phyloP scores from a whole-genome alignment of 2,329 filamentous ascomycete genomes.

The Epicoccum sorghinum region DNA sequence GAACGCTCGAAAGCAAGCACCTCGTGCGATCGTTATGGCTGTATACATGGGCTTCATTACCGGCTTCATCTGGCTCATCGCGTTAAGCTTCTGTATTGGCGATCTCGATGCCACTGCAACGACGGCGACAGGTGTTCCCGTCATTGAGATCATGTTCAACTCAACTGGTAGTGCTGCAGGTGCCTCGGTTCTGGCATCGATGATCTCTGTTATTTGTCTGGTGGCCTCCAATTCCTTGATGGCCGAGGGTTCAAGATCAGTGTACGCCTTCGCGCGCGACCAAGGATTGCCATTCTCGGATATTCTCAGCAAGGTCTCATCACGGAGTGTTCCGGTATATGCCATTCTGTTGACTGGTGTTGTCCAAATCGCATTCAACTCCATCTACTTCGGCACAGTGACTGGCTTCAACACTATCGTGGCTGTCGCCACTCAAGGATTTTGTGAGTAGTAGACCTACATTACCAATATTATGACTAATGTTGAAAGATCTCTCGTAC shows the following conservation, averaged over 20 bases:
- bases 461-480: neutral
- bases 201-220: slow-evolving; percentile 58
- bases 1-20: slow-evolving; percentile 58
- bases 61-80: slow-evolving; percentile 49
- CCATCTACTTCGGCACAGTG: slow-evolving; percentile 61
- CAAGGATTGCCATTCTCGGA: slow-evolving; percentile 60
- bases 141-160: slow-evolving; percentile 61
- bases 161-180: slow-evolving; percentile 54
- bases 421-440: slow-evolving; percentile 63
- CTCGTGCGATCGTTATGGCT: slow-evolving; percentile 50
- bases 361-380: slow-evolving; percentile 60
- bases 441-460: slow-evolving; percentile 49
- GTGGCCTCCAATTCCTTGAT: slow-evolving; percentile 55
- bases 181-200: slow-evolving; percentile 52
- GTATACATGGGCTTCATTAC: slow-evolving; percentile 50
- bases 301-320: slow-evolving; percentile 55
- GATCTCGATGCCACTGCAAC: slow-evolving; percentile 54
- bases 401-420: slow-evolving; percentile 64
- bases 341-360: slow-evolving; percentile 55
- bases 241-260: slow-evolving; percentile 54
- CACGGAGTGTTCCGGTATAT: slow-evolving; percentile 56
- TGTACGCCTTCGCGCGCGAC: slow-evolving; percentile 59
- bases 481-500: slow-evolving; percentile 58
- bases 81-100: slow-evolving; percentile 50
- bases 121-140: slow-evolving; percentile 57